Evolutionary conservation across 805 yeast genomes (phyloP).

Genomic region (Hanseniaspora guilliermondii): DNA sequence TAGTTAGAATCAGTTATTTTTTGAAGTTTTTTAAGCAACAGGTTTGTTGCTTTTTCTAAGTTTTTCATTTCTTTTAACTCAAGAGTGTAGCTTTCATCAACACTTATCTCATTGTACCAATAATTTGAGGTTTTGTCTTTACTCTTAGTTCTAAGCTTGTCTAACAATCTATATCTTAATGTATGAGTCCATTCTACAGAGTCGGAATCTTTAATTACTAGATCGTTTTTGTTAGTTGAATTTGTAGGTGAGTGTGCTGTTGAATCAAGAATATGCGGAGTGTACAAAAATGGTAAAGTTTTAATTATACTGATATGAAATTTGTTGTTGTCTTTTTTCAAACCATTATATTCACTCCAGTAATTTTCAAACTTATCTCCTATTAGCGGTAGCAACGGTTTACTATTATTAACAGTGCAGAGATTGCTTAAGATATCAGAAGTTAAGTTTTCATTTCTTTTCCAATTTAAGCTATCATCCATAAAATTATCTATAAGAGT

Average conservation of each 20-base stretch:
- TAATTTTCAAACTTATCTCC: slow-evolving; percentile 42
- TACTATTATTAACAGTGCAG: slow-evolving; percentile 30
- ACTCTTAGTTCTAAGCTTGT: slow-evolving; percentile 12
- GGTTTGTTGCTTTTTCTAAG: background rate
- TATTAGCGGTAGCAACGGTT: slow-evolving; percentile 44
- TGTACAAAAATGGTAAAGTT: slow-evolving; percentile 46
- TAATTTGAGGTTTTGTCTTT: slow-evolving; percentile 17
- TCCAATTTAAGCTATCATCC: slow-evolving; percentile 14
- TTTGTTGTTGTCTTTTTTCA: slow-evolving; percentile 16
- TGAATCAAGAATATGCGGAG: slow-evolving; percentile 33
- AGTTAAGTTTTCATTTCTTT: background rate
- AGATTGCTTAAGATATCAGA: slow-evolving; percentile 19
- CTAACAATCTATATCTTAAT: slow-evolving; percentile 15
- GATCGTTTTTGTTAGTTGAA: background rate
- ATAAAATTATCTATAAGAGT: slow-evolving; percentile 18
- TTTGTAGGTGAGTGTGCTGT: slow-evolving; percentile 13
- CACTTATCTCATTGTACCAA: slow-evolving; percentile 39
- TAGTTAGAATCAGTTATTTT: background rate
- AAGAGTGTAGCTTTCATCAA: slow-evolving; percentile 40
- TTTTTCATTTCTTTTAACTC: slow-evolving; percentile 28
- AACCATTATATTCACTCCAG: slow-evolving; percentile 32
- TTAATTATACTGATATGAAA: slow-evolving; percentile 27
- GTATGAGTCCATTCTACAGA: slow-evolving; percentile 18
- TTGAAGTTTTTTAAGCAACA: slow-evolving; percentile 2
- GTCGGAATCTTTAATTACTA: background rate